Evolutionary conservation across 2,329 filamentous ascomycete genomes (phyloP), one percentile per base, ranked within the genome.

Genomic region (Periconia macrospinosa): DNA sequence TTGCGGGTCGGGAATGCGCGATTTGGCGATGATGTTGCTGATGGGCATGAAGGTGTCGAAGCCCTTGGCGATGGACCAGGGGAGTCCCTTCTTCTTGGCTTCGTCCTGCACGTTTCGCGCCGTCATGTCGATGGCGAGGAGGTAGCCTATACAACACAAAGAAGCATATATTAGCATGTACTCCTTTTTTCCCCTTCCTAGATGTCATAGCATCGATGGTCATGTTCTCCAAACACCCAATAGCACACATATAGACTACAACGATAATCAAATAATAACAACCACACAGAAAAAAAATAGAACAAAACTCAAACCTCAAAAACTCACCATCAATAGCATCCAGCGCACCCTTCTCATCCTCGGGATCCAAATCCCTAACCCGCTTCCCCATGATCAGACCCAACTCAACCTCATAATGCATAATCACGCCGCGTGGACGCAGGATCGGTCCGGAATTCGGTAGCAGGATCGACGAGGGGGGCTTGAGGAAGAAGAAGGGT

Each of bases 401-500:
- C 56, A 99, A 83, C 79, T 99, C 94, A 55, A 99, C 88, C 79
- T 99, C 94, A 78, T 92, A 96, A 79, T 97, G 93, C 69, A 97
- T 81, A 65, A 87, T 88, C 41, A 95, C 88, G 59, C 93, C 93
- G 66, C 82, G 84, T 42, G 94, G 94, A 43, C 89, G 85, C 63
- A 96, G 82, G 45, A 96, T 86, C 2, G 92, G 88, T 1, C 92
- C 92, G 52, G 86, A 83, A 27, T 85, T 84, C 0, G 91, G 91
- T 19, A 89, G 82, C 3, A 97, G 83, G 64, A 99, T 90, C 3
- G 92, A 90, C 41, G 89, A 91, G 0, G 92, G 79, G 1, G 94
- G 94, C 82, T 99, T 99, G 65, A 97, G 85, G 83, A 99, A 99
- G 86, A 97, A 99, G 79, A 99, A 97, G 23, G 94, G 94, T 76